These are phyloP conservation scores for Curvularia verruculosa DNA, from an alignment of 2,329 filamentous ascomycete species.

Conservation along the genomic window DNA sequence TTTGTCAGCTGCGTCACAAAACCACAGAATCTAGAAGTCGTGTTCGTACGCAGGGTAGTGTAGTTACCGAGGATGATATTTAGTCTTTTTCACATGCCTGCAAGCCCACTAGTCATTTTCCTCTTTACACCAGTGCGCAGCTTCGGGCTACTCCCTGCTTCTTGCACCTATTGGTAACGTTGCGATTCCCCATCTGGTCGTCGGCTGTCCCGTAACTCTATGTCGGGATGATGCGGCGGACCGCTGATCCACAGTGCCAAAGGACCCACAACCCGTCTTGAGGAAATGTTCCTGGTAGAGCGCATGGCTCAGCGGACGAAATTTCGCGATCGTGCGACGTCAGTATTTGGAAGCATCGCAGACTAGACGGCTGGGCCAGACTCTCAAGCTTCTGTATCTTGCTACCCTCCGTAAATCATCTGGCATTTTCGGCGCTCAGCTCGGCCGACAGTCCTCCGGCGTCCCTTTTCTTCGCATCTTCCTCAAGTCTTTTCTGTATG, in stretches of 20 bases:
- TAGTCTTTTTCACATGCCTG: conserved; percentile 1
- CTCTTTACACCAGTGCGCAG: neutral
- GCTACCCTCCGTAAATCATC: conserved; percentile 52
- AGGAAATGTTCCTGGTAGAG: conserved; percentile 6
- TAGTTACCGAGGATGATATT: neutral
- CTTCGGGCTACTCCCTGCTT: neutral
- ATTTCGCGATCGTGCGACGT: conserved; percentile 16
- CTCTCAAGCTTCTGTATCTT: conserved; percentile 22
- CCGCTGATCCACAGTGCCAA: conserved; percentile 10
- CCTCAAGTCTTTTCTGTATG: conserved; percentile 74
- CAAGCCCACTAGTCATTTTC: conserved; percentile 6
- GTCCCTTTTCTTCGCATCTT: conserved; percentile 79
- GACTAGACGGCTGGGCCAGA: conserved; percentile 15
- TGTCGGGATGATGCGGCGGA: neutral
- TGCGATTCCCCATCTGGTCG: conserved; percentile 5
- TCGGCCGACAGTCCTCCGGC: conserved; percentile 80
- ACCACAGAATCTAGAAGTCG: conserved; percentile 20
- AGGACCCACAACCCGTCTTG: conserved; percentile 1
- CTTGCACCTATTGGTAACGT: neutral
- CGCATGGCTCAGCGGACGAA: conserved; percentile 26
- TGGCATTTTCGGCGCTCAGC: conserved; percentile 83
- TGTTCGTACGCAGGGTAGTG: neutral
- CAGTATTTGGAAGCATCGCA: conserved; percentile 14
- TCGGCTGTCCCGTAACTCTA: conserved; percentile 1
- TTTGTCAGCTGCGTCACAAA: conserved; percentile 22